These are phyloP conservation scores for Cenococcum geophilum DNA, from an alignment of 495 filamentous ascomycete species.

Conservation along the genomic window DNA sequence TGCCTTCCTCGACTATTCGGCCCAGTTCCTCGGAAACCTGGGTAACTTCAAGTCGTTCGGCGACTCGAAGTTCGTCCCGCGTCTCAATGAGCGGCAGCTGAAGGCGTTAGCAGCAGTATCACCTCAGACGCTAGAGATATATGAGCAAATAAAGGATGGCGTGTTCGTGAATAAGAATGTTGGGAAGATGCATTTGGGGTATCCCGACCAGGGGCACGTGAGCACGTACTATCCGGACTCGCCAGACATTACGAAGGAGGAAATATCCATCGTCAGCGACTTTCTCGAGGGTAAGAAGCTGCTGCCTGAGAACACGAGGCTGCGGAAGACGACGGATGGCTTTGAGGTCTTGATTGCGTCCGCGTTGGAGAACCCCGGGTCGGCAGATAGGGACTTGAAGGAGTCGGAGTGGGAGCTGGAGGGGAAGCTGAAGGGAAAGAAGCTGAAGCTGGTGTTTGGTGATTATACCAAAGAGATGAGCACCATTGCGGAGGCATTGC, in stretches of 20 bases:
- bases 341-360: slow-evolving; percentile 85
- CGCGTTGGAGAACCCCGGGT: slow-evolving; percentile 51
- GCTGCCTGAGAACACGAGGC: slow-evolving; percentile 79
- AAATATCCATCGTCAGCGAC: slow-evolving; percentile 65
- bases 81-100: slow-evolving; percentile 60
- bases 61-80: slow-evolving; percentile 88
- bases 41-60: slow-evolving; percentile 98
- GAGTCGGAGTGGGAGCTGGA: slow-evolving; percentile 60
- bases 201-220: slow-evolving; percentile 74
- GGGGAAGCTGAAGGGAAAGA: slow-evolving; percentile 61
- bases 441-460: slow-evolving; percentile 70
- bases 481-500: slow-evolving; percentile 64
- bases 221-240: slow-evolving; percentile 91
- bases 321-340: slow-evolving; percentile 65
- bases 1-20: slow-evolving; percentile 78
- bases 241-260: slow-evolving; percentile 73
- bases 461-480: slow-evolving; percentile 76
- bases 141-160: slow-evolving; percentile 61
- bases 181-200: slow-evolving; percentile 76
- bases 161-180: slow-evolving; percentile 65
- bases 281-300: slow-evolving; percentile 70
- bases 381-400: slow-evolving; percentile 60
- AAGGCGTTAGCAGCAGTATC: slow-evolving; percentile 63
- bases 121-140: slow-evolving; percentile 45
- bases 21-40: slow-evolving; percentile 81